Evolutionary conservation across 2,329 filamentous ascomycete genomes (phyloP), one percentile per base, ranked within the genome.

Genomic region (Ophiostoma montium): DNA sequence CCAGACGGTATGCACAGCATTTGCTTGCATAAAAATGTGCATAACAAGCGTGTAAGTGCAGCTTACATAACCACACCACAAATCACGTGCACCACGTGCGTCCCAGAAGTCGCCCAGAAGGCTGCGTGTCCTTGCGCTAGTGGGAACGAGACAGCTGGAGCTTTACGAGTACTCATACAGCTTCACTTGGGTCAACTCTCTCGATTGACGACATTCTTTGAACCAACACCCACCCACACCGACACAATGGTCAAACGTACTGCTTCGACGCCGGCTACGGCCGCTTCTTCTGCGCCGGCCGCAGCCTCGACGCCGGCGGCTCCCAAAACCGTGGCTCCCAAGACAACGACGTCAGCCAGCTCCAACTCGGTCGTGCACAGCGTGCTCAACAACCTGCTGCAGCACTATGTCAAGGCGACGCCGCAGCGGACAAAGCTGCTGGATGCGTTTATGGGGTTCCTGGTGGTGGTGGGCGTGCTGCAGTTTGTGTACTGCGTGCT

Each of bases 401-500:
- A 80, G 58, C 80, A 86, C 66, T 98, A 98, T 67, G 64, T 82
- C 49, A 70, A 82, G 57, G 75, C 80, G 57, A 98, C 92, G 41
- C 81, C 90, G 43, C 89, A 95, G 73, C 80, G 90, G 54, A 90
- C 84, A 44, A 92, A 94, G 75, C 76, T 98, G 53, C 76, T 96
- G 54, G 92, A 98, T 65, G 76, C 77, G 33, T 98, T 98, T 65
- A 81, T 98, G 77, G 78, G 67, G 3, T 98, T 95, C 65, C 70
- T 98, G 52, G 79, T 92, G 19, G 72, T 82, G 1, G 86, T 94
- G 5, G 92, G 88, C 46, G 86, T 71, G n/a, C 65, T 96, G 59
- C 92, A 98, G 67, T 96, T 98, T 65, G 64, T 85, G 52, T 98
- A 98, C 68, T 95, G 90, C 64, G 72, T 95, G 50, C 61, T 96